phyloP scores from a whole-genome alignment of 306 rosid species.

The Calophaca sinica region DNA sequence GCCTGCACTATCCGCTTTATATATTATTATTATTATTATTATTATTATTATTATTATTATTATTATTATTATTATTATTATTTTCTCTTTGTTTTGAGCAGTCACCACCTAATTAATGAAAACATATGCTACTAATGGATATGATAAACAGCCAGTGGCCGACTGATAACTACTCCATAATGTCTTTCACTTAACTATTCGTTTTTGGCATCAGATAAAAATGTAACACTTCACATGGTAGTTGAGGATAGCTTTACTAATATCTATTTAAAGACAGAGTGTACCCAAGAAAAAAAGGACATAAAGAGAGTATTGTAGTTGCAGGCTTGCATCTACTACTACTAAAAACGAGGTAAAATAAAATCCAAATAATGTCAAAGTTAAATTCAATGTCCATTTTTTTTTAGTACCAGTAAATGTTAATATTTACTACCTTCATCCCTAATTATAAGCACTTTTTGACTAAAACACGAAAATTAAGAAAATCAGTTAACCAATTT shows the following conservation, averaged over 20 bases:
- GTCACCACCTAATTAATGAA: slow-evolving; percentile 35
- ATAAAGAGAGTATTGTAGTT: too few species aligned
- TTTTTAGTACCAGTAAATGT: too few species aligned
- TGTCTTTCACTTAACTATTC: slow-evolving; percentile 26
- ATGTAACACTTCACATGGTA: slow-evolving; percentile 40
- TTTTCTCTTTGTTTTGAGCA: slow-evolving; percentile 16
- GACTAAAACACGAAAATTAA: too few species aligned
- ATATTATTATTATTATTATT: slow-evolving; percentile 2
- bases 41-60: slow-evolving; percentile 1
- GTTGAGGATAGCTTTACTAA: neutral
- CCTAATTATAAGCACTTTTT: too few species aligned
- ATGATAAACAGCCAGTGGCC: slow-evolving; percentile 4
- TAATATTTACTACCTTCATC: too few species aligned
- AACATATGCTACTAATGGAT: slow-evolving; percentile 13
- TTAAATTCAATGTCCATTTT: neutral
- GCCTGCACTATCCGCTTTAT: slow-evolving; percentile 32
- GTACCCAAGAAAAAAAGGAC: too few species aligned
- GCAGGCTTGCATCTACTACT: too few species aligned
- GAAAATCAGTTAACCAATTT: too few species aligned
- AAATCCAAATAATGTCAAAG: slow-evolving; percentile 15
- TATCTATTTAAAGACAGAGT: too few species aligned
- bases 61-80: neutral
- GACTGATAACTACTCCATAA: too few species aligned
- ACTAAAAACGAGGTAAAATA: neutral
- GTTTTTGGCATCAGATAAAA: slow-evolving; percentile 14